Evolutionary conservation across 768 basidiomycete genomes (phyloP), one percentile per base, ranked within the genome.

Genomic region (Hygrophorus russula): DNA sequence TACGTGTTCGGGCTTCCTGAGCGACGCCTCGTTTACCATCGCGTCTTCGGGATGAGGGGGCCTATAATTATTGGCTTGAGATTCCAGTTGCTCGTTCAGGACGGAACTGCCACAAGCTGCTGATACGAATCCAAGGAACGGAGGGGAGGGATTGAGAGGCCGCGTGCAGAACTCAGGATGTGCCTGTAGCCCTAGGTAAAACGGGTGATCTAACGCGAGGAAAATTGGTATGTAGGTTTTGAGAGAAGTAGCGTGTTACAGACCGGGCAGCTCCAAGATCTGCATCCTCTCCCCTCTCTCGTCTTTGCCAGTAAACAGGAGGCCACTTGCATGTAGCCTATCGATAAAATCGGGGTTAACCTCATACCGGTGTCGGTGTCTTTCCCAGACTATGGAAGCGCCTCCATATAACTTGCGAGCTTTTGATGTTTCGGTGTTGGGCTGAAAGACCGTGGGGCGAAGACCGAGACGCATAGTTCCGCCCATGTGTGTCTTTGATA

Each of bases 391-490:
- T 56, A 73, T 83, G 17, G 69, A 73, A 1, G 70, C 72, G 13
- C 82, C 82, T 11, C 82, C 96, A 56, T 98, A 99, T 56, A 99
- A 65, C 58, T 75, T 74, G 27, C 91, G 72, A 17, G 74, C 65
- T 48, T 76, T 77, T 37, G 80, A 82, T 82, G 82, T 54, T 54
- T 82, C 82, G 1, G 78, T 80, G 10, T 66, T 71, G 7, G 69
- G 59, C 45, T 82, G 76, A 59, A 98, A 97, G 37, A 97, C 74
- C 2, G 94, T 99, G 3, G 94, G 91, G n/a, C 94, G 80, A 33
- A 98, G 71, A 17, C 96, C 96, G n/a, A 97, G 76, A 10, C 96
- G 82, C 96, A 99, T 99, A n/a, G 94, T 99, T 15, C 96, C 96
- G 41, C 96, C 96, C 78, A 98, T 90, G 51, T 98, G 92, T 10